These are phyloP conservation scores for Trichocladium uniseriatum DNA, from an alignment of 495 filamentous ascomycete species.

Conservation along the genomic window DNA sequence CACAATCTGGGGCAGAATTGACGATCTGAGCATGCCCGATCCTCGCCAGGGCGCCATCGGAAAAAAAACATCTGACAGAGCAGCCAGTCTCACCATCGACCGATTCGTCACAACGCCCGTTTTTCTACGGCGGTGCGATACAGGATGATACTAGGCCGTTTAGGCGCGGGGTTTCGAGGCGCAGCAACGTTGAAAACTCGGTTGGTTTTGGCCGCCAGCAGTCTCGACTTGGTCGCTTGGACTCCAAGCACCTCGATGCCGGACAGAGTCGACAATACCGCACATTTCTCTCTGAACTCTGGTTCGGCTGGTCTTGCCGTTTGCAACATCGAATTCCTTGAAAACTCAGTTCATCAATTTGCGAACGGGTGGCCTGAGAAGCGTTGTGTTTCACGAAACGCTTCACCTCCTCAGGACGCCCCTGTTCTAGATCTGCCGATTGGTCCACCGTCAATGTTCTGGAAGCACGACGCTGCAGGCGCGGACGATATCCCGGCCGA, in stretches of 20 bases:
- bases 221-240: no score
- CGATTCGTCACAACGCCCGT: background rate
- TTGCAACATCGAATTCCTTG: no score
- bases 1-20: no score
- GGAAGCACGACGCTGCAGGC: background rate
- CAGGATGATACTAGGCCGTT: no score
- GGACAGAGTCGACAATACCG: no score
- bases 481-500: no score
- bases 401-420: background rate
- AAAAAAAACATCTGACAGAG: background rate
- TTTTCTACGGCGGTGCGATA: no score
- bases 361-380: background rate
- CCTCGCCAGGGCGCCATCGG: background rate
- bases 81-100: slow-evolving; percentile 2
- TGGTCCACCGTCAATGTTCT: background rate
- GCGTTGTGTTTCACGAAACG: slow-evolving; percentile 13
- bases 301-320: background rate
- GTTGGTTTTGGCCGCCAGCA: no score
- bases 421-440: background rate
- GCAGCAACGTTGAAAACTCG: background rate
- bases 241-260: no score
- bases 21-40: no score
- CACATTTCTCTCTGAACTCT: no score
- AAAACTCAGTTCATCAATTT: no score
- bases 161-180: slow-evolving; percentile 2